These are phyloP conservation scores for Acacia confusa DNA, from an alignment of 306 rosid species.

Conservation along the genomic window DNA sequence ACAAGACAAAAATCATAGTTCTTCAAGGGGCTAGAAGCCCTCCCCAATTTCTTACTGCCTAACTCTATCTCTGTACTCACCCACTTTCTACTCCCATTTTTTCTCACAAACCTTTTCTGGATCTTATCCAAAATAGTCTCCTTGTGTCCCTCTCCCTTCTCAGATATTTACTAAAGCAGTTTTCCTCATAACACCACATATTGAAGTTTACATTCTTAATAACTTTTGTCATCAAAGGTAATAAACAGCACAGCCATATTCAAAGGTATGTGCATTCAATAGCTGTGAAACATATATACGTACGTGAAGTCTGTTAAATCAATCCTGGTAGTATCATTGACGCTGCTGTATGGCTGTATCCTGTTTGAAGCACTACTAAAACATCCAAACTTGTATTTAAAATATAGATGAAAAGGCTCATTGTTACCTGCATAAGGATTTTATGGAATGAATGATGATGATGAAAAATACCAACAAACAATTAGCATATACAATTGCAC, in stretches of 20 bases:
- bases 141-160: not conserved
- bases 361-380: slow-evolving; percentile 39
- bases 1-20: not conserved
- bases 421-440: slow-evolving; percentile 40
- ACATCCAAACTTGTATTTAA: slow-evolving; percentile 39
- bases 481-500: slow-evolving; percentile 16
- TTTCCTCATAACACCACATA: not conserved
- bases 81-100: not conserved
- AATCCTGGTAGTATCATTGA: slow-evolving; percentile 36
- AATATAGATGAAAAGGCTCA: slow-evolving; percentile 23
- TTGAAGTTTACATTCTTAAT: not conserved
- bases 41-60: not conserved
- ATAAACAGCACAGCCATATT: slow-evolving; percentile 4
- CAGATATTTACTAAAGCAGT: not conserved
- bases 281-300: slow-evolving; percentile 32
- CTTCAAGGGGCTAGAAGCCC: not conserved
- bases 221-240: slow-evolving; percentile 4
- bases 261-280: slow-evolving; percentile 9
- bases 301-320: slow-evolving; percentile 83
- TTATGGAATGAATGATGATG: slow-evolving; percentile 1
- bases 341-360: slow-evolving; percentile 50
- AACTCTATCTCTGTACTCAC: not conserved
- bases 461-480: not conserved
- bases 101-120: not conserved
- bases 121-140: not conserved